Evolutionary conservation across 371 early-diverging fungal species (phyloP).

Genomic region (Capillidium heterosporum): DNA sequence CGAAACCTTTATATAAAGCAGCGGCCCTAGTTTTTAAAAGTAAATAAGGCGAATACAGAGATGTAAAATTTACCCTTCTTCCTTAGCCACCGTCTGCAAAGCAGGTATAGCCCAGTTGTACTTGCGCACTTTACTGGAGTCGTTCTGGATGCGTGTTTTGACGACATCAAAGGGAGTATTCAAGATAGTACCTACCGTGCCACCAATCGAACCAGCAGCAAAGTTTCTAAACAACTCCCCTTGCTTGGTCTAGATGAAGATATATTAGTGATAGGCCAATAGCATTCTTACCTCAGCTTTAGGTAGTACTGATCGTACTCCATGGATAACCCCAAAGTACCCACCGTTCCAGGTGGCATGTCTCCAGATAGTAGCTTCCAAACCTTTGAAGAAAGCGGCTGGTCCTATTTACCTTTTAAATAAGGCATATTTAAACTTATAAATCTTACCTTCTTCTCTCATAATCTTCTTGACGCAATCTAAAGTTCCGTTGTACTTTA

Average conservation of each 20-base stretch:
- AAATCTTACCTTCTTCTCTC: conserved; percentile 35
- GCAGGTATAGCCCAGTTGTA: conserved; percentile 84
- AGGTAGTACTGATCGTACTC: conserved; percentile 47
- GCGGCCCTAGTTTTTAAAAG: conserved; percentile 23
- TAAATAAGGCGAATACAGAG: neutral
- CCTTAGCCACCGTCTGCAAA: conserved; percentile 63
- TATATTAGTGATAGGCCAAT: neutral
- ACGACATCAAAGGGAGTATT: conserved; percentile 97
- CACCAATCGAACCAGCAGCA: conserved; percentile 84
- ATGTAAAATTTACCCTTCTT: conserved; percentile 63
- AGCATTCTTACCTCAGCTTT: conserved; percentile 43
- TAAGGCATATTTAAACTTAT: conserved; percentile 2
- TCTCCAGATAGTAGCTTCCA: conserved; percentile 89
- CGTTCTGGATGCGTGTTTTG: conserved; percentile 89
- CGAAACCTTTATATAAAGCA: conserved; percentile 90
- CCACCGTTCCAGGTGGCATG: conserved; percentile 90
- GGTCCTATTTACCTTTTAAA: conserved; percentile 21
- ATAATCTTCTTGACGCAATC: conserved; percentile 58
- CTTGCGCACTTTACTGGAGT: conserved; percentile 36
- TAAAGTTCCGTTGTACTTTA: conserved; percentile 51
- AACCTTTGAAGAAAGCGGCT: conserved; percentile 75
- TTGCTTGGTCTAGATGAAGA: conserved; percentile 33
- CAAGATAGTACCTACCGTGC: conserved; percentile 81
- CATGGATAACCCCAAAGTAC: conserved; percentile 80
- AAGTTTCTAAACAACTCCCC: conserved; percentile 72